phyloP scores from a whole-genome alignment of 768 basidiomycete genomes.

The Kwoniella dendrophila region DNA sequence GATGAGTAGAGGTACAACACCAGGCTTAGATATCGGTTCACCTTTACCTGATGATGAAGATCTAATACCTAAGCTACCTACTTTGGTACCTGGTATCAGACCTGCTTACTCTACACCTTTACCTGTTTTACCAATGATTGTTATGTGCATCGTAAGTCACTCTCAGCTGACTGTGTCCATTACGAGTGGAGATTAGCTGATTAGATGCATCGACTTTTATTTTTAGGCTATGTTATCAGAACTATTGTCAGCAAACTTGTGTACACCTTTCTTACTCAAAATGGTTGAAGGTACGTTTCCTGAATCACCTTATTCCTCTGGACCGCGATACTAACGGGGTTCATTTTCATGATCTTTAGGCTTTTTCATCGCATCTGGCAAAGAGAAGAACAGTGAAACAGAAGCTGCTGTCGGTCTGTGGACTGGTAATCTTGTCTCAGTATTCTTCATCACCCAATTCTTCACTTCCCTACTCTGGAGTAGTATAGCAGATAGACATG shows the following conservation, averaged over 20 bases:
- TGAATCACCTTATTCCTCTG: background rate
- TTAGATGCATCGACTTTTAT: background rate
- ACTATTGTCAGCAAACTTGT: slow-evolving; percentile 89
- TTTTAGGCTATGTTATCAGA: slow-evolving; percentile 87
- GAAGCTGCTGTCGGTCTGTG: slow-evolving; percentile 87
- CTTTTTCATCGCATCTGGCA: slow-evolving; percentile 48
- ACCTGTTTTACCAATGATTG: slow-evolving; percentile 83
- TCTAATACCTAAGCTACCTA: slow-evolving; percentile 41
- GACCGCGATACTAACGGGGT: background rate
- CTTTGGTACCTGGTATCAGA: slow-evolving; percentile 51
- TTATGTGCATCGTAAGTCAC: slow-evolving; percentile 78
- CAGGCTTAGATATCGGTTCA: slow-evolving; percentile 12
- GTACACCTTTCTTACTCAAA: slow-evolving; percentile 86
- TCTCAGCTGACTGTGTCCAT: background rate
- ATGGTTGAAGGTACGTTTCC: slow-evolving; percentile 76
- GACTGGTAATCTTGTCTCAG: slow-evolving; percentile 86
- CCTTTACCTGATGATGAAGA: slow-evolving; percentile 29
- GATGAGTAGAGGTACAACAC: slow-evolving; percentile 14
- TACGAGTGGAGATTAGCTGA: background rate
- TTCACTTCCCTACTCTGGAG: slow-evolving; percentile 94
- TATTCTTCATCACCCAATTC: slow-evolving; percentile 96
- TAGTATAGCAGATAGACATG: slow-evolving; percentile 90
- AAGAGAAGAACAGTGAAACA: slow-evolving; percentile 66
- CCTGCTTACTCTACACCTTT: slow-evolving; percentile 67
- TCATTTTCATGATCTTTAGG: slow-evolving; percentile 20